Evolutionary conservation across 163 green algal species (phyloP).

Genomic region (Coccomyxa subellipsoidea): DNA sequence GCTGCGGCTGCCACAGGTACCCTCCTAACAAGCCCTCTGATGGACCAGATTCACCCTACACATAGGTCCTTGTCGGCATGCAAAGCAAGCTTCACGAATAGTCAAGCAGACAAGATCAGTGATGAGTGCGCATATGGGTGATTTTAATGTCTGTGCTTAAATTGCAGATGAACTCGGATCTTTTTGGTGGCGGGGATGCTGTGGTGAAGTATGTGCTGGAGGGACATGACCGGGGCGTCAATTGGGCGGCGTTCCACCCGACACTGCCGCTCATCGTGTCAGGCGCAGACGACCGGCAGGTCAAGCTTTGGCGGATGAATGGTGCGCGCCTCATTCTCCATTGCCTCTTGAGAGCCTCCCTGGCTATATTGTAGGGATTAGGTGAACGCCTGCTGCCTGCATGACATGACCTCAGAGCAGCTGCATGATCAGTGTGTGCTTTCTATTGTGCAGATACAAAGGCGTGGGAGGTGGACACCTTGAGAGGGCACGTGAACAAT

Average conservation of each 20-base stretch:
- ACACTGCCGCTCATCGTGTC: slow-evolving; percentile 97
- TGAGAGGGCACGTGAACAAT: slow-evolving; percentile 99
- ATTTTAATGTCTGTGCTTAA: too few species aligned
- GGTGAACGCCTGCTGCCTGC: too few species aligned
- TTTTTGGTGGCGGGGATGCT: slow-evolving; percentile 96
- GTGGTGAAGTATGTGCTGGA: slow-evolving; percentile 99
- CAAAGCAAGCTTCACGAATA: neutral
- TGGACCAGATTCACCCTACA: too few species aligned
- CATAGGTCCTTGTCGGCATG: too few species aligned
- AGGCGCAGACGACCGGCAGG: slow-evolving; percentile 96
- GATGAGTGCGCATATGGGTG: too few species aligned
- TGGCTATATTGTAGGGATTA: too few species aligned
- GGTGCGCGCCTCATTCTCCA: slow-evolving; percentile 51
- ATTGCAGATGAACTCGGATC: slow-evolving; percentile 77
- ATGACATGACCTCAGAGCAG: too few species aligned
- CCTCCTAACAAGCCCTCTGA: neutral
- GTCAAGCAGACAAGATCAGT: too few species aligned
- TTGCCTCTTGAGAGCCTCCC: neutral
- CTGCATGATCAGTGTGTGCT: neutral
- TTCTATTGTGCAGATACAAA: slow-evolving; percentile 83
- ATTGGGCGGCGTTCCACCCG: slow-evolving; percentile 98
- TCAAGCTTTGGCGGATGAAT: slow-evolving; percentile 99
- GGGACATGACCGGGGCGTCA: slow-evolving; percentile 97
- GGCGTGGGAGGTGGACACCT: slow-evolving; percentile 99
- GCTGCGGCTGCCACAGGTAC: slow-evolving; percentile 73